These are phyloP conservation scores for Talaromyces nanjingensis DNA, from an alignment of 495 filamentous ascomycete genomes.

Conservation along the genomic window DNA sequence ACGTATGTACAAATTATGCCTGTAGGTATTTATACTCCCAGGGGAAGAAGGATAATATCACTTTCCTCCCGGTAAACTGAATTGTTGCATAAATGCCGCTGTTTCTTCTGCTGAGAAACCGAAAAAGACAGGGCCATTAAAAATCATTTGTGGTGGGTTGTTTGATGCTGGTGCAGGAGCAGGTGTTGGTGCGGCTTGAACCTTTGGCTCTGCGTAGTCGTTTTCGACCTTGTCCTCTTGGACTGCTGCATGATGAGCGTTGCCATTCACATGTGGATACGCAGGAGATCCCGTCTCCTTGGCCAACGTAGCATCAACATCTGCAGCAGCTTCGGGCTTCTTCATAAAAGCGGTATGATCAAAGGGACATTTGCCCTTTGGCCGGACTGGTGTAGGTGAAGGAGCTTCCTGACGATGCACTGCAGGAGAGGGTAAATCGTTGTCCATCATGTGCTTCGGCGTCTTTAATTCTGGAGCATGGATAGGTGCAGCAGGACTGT, in stretches of 20 bases:
- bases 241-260: neutral
- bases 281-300: neutral
- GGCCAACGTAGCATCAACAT: neutral
- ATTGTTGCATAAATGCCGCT: conserved; percentile 53
- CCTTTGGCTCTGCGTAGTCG: neutral
- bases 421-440: conserved; percentile 8
- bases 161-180: neutral
- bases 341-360: conserved; percentile 27
- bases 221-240: neutral
- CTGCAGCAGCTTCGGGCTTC: conserved; percentile 2
- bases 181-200: neutral
- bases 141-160: conserved; percentile 56
- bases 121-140: conserved; percentile 85
- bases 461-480: conserved; percentile 14
- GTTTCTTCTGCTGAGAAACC: conserved; percentile 79
- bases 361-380: conserved; percentile 42
- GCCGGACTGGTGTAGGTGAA: conserved; percentile 17
- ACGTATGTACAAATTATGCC: neutral
- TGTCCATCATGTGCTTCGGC: conserved; percentile 7
- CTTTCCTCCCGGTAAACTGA: neutral
- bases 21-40: neutral
- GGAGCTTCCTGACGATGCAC: conserved; percentile 7
- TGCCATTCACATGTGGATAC: neutral
- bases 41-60: neutral
- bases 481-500: conserved; percentile 19